These are phyloP conservation scores for Exophiala sp. DNA, from an alignment of 2,329 filamentous ascomycete species.

Conservation along the genomic window DNA sequence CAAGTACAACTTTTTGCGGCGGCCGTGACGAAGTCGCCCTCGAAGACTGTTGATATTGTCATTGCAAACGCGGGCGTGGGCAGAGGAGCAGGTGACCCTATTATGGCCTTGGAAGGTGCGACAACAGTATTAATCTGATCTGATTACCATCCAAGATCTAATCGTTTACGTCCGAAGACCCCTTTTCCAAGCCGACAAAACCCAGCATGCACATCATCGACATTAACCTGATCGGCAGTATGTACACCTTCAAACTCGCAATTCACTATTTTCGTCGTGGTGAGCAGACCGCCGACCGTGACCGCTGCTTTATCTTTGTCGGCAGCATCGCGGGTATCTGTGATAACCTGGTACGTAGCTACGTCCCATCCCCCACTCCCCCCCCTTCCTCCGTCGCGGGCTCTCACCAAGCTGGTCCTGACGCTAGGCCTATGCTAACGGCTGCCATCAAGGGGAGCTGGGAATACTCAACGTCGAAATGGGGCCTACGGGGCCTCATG, in stretches of 20 bases:
- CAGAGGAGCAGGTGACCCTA: conserved; percentile 9
- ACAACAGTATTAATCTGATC: background rate
- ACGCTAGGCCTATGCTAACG: background rate
- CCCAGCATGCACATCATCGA: conserved; percentile 25
- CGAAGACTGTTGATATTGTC: conserved; percentile 45
- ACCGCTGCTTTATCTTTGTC: conserved; percentile 17
- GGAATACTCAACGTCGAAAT: conserved; percentile 11
- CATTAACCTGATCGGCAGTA: conserved; percentile 25
- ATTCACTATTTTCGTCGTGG: conserved; percentile 43
- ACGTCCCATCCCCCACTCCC: background rate
- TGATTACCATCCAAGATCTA: background rate
- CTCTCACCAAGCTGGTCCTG: no score
- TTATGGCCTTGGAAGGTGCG: conserved; percentile 13
- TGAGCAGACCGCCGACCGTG: background rate
- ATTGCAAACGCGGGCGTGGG: conserved; percentile 49
- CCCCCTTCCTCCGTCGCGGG: no score
- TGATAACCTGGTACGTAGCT: conserved; percentile 9
- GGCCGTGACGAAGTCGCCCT: conserved; percentile 37
- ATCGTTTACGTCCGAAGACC: conserved; percentile 27
- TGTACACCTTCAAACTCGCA: conserved; percentile 48
- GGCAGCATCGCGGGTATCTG: conserved; percentile 9
- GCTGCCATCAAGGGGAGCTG: conserved; percentile 4
- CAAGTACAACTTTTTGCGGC: conserved; percentile 42
- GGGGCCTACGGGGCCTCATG: conserved; percentile 13
- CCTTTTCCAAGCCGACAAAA: conserved; percentile 37